Evolutionary conservation across 495 filamentous ascomycete species (phyloP).

Genomic region (Aspergillus diversus): DNA sequence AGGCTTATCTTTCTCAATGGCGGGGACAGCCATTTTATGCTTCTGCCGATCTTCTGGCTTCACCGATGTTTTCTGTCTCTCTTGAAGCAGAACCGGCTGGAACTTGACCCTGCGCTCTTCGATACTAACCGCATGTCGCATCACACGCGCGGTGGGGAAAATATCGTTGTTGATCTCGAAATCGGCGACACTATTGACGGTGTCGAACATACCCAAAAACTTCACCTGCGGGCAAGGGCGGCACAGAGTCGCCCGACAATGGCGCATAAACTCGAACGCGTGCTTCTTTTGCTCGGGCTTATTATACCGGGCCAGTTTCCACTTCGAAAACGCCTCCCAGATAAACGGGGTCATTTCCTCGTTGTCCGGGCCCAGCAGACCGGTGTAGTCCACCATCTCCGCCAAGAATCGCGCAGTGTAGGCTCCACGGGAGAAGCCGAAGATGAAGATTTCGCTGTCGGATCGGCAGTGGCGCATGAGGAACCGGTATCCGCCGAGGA

Average conservation of each 20-base stretch:
- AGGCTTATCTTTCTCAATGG: no score
- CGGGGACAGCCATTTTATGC: no score
- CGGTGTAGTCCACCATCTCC: conserved; percentile 51
- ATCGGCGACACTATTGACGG: not conserved
- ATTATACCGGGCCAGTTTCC: not conserved
- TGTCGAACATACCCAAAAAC: conserved; percentile 4
- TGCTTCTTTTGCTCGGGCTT: not conserved
- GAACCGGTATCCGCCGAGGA: conserved; percentile 78
- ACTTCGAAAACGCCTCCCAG: not conserved
- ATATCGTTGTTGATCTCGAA: not conserved
- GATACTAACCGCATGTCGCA: not conserved
- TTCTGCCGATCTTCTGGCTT: not conserved
- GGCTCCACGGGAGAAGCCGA: conserved; percentile 78
- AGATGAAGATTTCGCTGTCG: conserved; percentile 72
- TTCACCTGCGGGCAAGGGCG: not conserved
- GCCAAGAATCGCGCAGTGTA: conserved; percentile 79
- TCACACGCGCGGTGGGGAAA: not conserved
- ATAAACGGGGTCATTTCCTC: not conserved
- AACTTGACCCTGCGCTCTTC: conserved; percentile 6
- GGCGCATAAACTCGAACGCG: not conserved
- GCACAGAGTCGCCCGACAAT: conserved; percentile 40
- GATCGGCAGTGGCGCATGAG: conserved; percentile 78
- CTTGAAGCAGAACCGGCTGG: not conserved
- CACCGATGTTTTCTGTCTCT: not conserved
- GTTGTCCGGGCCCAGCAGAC: not conserved